Evolutionary conservation across 2,329 filamentous ascomycete species (phyloP), one percentile per base, ranked within the genome.

Genomic region (Venturia oleaginea): DNA sequence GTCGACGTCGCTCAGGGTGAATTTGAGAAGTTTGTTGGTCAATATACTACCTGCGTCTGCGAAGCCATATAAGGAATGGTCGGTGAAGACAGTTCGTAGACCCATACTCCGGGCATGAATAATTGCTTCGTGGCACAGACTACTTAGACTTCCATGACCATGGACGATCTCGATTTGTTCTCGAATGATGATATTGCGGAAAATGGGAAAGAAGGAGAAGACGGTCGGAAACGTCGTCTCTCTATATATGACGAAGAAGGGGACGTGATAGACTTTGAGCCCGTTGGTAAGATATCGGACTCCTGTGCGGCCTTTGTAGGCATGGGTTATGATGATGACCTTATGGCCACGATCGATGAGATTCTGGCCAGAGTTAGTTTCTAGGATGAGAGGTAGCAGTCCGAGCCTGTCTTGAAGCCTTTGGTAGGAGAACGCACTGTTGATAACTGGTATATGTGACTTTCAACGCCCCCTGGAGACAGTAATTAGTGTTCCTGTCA

Each of bases 201-300:
- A 92, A n/a, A 97, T 86, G 11, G 95, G 94, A 71, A 99, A 99
- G 79, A 96, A 97, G 37, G 93, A 97, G 79, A 97, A 97, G 72
- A 99, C 92, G 5, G 95, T 97, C 0, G 94, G 94, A 72, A 99
- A 93, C 15, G 92, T 95, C 4, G 92, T 86, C 68, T 92, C 89
- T 70, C 95, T 91, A 76, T 97, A 97, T 71, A 99, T 92, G 75
- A 97, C 87, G 74, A 96, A 85, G 76, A 97, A 97, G 4, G 94
- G 95, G 22, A 97, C 89, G 76, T 99, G 91, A 78, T 97, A 99
- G 76, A 97, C 94, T 75, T 99, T 99, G 72, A 99, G 85, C 63
- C 94, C 93, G 74, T 99, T 99, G 66, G 93, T 97, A 67, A 99
- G 86, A 73, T 97, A 99, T 65, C 94, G 89, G 24, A 99, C 85